A percentile compares a stretch with the other conserved stretches of the same genome.
Evolutionary conservation across 805 yeast genomes (phyloP).

Genomic region (Priceomyces melissophilus): DNA sequence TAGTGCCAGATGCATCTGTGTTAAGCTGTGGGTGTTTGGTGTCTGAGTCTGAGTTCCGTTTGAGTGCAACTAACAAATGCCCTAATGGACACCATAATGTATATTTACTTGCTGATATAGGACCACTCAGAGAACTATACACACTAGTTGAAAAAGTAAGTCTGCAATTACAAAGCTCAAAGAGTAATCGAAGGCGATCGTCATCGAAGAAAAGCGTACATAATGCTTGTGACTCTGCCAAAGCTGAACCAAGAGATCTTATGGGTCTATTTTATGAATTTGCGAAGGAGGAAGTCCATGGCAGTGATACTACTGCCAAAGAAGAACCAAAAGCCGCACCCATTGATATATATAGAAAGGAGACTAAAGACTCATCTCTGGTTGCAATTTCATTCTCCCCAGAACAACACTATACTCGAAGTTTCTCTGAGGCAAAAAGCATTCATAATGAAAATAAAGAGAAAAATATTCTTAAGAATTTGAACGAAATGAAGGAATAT

Average conservation of each 20-base stretch:
- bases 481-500: conserved; percentile 51
- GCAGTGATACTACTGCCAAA: background rate
- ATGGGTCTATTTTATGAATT: conserved; percentile 36
- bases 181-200: conserved; percentile 16
- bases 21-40: conserved; percentile 42
- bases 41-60: conserved; percentile 27
- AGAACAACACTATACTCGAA: conserved; percentile 3
- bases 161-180: conserved; percentile 3
- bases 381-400: conserved; percentile 15
- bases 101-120: conserved; percentile 22
- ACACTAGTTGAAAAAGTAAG: conserved; percentile 19
- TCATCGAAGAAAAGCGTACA: conserved; percentile 18
- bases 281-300: conserved; percentile 33
- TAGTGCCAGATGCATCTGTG: conserved; percentile 31
- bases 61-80: conserved; percentile 14
- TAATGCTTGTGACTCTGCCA: conserved; percentile 3
- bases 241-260: conserved; percentile 26
- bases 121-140: conserved; percentile 33
- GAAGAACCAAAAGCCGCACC: conserved; percentile 10
- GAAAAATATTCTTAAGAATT: conserved; percentile 14
- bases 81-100: conserved; percentile 16
- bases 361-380: conserved; percentile 1
- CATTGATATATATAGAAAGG: conserved; percentile 6
- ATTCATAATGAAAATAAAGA: conserved; percentile 11
- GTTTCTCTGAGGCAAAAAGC: conserved; percentile 1